Conservation (phyloP, 2,329 filamentous ascomycete species). For the Dactylellina parvicollis region DNA sequence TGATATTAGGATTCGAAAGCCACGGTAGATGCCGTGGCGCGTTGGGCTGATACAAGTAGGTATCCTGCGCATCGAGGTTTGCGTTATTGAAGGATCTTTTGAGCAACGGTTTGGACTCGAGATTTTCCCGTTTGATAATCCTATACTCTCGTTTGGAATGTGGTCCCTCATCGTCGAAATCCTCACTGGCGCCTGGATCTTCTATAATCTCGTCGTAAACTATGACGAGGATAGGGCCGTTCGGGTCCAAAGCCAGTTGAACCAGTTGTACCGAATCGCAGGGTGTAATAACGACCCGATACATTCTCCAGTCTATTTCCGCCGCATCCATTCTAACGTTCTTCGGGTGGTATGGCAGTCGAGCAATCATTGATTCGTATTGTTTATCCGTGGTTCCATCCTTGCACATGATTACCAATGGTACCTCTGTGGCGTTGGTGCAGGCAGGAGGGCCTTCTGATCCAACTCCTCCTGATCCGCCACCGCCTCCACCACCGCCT, state of each 20-base stretch:
- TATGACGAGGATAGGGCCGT: neutral
- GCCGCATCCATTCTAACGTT: slow-evolving; percentile 18
- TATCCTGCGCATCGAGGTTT: slow-evolving; percentile 14
- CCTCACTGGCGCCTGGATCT: neutral
- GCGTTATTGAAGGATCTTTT: slow-evolving; percentile 6
- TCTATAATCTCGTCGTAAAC: slow-evolving; percentile 17
- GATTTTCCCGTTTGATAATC: neutral
- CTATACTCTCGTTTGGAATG: too few species aligned
- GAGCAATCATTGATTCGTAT: slow-evolving; percentile 17
- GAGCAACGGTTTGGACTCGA: neutral
- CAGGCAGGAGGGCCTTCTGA: slow-evolving; percentile 3
- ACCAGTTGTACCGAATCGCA: slow-evolving; percentile 9
- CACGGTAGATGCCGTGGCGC: slow-evolving; percentile 14
- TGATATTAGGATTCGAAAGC: slow-evolving; percentile 25
- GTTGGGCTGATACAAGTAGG: slow-evolving; percentile 1
- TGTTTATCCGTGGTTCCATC: slow-evolving; percentile 17
- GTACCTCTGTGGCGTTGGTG: neutral
- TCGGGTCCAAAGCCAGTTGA: neutral
- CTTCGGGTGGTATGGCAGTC: neutral
- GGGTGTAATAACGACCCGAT: slow-evolving; percentile 3
- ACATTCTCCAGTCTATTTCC: slow-evolving; percentile 22
- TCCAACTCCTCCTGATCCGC: neutral
- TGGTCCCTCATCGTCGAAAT: neutral
- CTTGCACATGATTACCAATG: slow-evolving; percentile 28
- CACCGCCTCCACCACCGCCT: neutral